Evolutionary conservation across 257 asterid genomes (phyloP).

Genomic region (Solanum bukasovii): DNA sequence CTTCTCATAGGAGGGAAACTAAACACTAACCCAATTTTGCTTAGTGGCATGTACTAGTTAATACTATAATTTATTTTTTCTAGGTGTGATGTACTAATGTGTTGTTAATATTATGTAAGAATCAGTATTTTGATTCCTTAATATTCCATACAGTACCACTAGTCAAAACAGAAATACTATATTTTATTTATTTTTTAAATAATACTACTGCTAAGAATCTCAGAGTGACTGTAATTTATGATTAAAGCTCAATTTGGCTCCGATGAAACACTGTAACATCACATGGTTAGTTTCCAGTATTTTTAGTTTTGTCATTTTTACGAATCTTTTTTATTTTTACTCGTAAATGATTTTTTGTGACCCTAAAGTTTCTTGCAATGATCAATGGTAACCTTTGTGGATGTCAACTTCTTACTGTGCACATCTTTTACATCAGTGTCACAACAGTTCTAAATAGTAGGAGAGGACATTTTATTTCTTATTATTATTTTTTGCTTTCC

Average conservation of each 20-base stretch:
- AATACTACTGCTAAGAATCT: neutral
- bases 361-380: neutral
- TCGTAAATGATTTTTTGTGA: neutral
- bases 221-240: neutral
- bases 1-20: neutral
- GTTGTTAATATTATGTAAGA: neutral
- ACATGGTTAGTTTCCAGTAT: neutral
- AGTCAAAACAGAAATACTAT: neutral
- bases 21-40: constrained; percentile 4
- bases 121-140: neutral
- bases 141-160: neutral
- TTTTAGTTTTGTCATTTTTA: neutral
- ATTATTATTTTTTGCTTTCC: too few relatives aligned
- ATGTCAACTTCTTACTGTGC: neutral
- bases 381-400: neutral
- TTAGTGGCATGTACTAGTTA: neutral
- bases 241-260: neutral
- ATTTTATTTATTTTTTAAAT: neutral
- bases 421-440: neutral
- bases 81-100: neutral
- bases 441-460: neutral
- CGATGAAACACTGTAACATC: neutral
- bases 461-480: neutral
- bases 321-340: neutral
- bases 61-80: neutral